phyloP scores from a whole-genome alignment of 192 early-diverging fungal species.

The Phycomyces blakesleeanus region DNA sequence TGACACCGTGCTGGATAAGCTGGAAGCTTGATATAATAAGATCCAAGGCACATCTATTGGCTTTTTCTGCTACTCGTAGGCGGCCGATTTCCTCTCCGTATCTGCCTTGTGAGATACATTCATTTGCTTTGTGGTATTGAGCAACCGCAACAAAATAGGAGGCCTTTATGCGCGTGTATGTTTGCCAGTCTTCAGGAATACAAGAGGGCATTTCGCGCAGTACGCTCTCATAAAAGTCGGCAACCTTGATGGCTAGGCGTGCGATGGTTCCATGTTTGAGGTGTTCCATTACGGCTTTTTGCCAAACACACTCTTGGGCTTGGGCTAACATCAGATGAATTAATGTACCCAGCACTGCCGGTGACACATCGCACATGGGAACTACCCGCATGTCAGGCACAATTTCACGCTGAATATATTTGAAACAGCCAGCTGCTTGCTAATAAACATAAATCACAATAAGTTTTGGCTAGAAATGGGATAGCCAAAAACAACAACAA shows the following conservation, averaged over 20 bases:
- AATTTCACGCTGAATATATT: slow-evolving; percentile 54
- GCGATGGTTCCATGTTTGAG: slow-evolving; percentile 77
- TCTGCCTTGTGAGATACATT: slow-evolving; percentile 60
- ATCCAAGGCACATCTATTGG: slow-evolving; percentile 36
- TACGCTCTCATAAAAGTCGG: slow-evolving; percentile 66
- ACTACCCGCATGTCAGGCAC: slow-evolving; percentile 57
- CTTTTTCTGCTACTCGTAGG: slow-evolving; percentile 49
- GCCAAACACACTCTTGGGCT: slow-evolving; percentile 92
- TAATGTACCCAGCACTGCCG: slow-evolving; percentile 55
- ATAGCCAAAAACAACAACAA: neutral
- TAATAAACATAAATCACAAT: slow-evolving; percentile 21
- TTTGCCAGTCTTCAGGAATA: slow-evolving; percentile 57
- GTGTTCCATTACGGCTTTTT: slow-evolving; percentile 74
- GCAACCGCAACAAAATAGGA: slow-evolving; percentile 72
- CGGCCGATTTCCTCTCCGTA: slow-evolving; percentile 87
- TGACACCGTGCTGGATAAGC: neutral
- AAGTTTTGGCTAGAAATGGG: neutral
- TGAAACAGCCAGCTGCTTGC: slow-evolving; percentile 81
- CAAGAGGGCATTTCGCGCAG: slow-evolving; percentile 42
- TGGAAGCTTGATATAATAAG: slow-evolving; percentile 34
- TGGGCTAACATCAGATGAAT: slow-evolving; percentile 83
- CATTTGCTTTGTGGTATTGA: slow-evolving; percentile 72
- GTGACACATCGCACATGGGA: slow-evolving; percentile 63
- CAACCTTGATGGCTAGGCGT: slow-evolving; percentile 70
- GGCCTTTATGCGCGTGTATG: slow-evolving; percentile 66